These are phyloP conservation scores for Didymella pinodella DNA, from an alignment of 2,329 filamentous ascomycete species.

Conservation along the genomic window DNA sequence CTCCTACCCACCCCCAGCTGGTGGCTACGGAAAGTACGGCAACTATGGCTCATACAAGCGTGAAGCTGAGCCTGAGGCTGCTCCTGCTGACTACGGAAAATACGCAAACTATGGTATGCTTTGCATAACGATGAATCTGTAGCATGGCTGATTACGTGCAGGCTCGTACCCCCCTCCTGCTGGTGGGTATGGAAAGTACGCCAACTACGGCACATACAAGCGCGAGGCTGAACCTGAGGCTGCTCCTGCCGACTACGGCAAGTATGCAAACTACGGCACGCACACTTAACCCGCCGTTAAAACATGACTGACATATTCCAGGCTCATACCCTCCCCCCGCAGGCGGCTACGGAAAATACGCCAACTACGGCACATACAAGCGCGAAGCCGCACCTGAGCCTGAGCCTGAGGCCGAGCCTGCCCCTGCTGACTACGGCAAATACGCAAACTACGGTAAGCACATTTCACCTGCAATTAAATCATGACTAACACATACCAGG, in stretches of 20 bases:
- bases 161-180: background rate
- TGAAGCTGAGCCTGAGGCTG: background rate
- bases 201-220: conserved; percentile 20
- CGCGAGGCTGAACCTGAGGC: conserved; percentile 3
- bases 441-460: conserved; percentile 30
- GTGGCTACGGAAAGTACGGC: conserved; percentile 11
- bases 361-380: background rate
- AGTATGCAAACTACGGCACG: too few relatives aligned
- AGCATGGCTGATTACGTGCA: background rate
- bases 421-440: background rate
- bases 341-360: background rate
- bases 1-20: background rate
- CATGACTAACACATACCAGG: too few relatives aligned
- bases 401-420: background rate
- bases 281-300: too few relatives aligned
- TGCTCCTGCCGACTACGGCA: conserved; percentile 12
- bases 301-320: background rate
- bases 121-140: too few relatives aligned
- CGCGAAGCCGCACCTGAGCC: conserved; percentile 19
- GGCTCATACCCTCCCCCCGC: background rate
- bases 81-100: too few relatives aligned
- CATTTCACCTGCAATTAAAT: too few relatives aligned
- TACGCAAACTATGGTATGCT: background rate
- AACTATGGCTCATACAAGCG: conserved; percentile 27
- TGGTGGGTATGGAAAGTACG: conserved; percentile 19